These are phyloP conservation scores for Phaseolus lunatus DNA, from an alignment of 306 rosid genomes.

Conservation along the genomic window DNA sequence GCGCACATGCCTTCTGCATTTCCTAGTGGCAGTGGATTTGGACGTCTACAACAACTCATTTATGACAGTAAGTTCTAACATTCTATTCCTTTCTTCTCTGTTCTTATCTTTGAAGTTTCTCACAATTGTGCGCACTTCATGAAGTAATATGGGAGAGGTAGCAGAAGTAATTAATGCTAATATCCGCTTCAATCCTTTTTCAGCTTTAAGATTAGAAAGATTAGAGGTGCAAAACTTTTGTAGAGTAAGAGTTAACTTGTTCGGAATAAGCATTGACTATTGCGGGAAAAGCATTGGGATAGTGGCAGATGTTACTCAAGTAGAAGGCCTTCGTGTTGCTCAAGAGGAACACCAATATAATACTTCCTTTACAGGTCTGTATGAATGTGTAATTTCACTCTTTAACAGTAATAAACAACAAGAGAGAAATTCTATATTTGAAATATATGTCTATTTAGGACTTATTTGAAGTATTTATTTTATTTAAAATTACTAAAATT, in stretches of 20 bases:
- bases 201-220: constrained; percentile 5
- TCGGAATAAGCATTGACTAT: not conserved
- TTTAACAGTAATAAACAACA: too few species aligned
- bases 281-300: not conserved
- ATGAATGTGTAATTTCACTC: not conserved
- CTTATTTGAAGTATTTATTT: too few species aligned
- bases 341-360: not conserved
- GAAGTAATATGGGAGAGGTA: too few species aligned
- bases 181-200: not conserved
- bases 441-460: too few species aligned
- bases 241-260: not conserved
- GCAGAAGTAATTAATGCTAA: not conserved
- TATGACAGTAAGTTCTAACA: not conserved
- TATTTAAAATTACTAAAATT: too few species aligned
- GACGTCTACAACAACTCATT: not conserved
- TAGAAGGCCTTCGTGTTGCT: not conserved
- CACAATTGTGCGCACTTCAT: too few species aligned
- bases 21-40: constrained; percentile 8
- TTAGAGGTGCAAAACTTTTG: not conserved
- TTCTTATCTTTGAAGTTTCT: not conserved
- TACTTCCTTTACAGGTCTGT: not conserved
- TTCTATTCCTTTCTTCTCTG: not conserved
- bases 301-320: not conserved
- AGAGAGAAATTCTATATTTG: too few species aligned
- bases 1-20: constrained; percentile 35